Evolutionary conservation across 306 rosid genomes (phyloP).

Genomic region (Lathyrus tuberosus): DNA sequence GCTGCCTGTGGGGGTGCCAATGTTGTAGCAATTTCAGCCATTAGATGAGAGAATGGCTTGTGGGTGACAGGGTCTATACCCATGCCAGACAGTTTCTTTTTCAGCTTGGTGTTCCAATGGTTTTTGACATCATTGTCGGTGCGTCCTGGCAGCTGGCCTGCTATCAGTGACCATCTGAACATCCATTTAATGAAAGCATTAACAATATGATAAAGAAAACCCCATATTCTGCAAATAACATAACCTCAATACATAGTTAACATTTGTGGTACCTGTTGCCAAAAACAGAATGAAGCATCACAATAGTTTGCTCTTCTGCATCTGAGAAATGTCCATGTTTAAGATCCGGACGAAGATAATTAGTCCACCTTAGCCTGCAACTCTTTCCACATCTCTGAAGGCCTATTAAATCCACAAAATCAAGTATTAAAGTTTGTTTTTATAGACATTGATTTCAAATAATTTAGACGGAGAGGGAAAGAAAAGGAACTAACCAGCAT

Average conservation of each 20-base stretch:
- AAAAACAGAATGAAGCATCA: conserved; percentile 86
- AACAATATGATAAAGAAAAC: not conserved
- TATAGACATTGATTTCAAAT: not conserved
- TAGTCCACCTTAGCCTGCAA: conserved; percentile 30
- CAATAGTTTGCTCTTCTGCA: conserved; percentile 82
- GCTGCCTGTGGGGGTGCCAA: not conserved
- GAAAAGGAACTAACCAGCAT: conserved; percentile 25
- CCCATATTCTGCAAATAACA: not conserved
- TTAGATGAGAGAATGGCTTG: too few species aligned
- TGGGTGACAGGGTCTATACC: too few species aligned
- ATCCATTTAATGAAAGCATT: conserved; percentile 33
- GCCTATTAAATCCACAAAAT: not conserved
- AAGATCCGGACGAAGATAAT: conserved; percentile 58
- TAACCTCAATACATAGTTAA: not conserved
- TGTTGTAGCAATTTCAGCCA: too few species aligned
- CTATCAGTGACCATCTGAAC: too few species aligned
- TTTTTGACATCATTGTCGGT: too few species aligned
- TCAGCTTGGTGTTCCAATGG: too few species aligned
- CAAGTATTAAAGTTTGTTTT: not conserved
- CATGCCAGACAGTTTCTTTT: too few species aligned
- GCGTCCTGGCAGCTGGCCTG: too few species aligned
- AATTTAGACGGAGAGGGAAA: not conserved
- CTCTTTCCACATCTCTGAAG: conserved; percentile 33
- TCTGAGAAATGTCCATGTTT: conserved; percentile 90
- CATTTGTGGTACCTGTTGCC: conserved; percentile 70